These are phyloP conservation scores for Kodamaea fungicola DNA, from an alignment of 1,139 yeast genomes.

Conservation along the genomic window DNA sequence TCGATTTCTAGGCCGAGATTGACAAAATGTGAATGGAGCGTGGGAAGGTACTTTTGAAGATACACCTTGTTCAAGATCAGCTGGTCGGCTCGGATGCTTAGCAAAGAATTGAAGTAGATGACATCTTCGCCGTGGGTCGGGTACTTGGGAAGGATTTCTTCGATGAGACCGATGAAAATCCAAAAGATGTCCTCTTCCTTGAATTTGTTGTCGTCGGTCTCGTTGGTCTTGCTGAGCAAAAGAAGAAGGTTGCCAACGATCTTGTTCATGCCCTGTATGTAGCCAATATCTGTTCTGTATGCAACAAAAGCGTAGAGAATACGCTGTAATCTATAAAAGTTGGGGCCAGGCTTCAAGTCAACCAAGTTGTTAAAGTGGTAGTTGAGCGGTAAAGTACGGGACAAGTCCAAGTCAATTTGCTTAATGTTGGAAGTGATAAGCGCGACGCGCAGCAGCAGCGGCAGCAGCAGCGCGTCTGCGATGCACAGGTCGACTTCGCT, in stretches of 20 bases:
- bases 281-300: slow-evolving; percentile 49
- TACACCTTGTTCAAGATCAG: slow-evolving; percentile 18
- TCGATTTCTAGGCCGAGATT: slow-evolving; percentile 43
- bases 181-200: slow-evolving; percentile 57
- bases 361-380: slow-evolving; percentile 42
- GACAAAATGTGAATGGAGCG: slow-evolving; percentile 35
- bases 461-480: slow-evolving; percentile 1
- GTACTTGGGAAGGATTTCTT: slow-evolving; percentile 50
- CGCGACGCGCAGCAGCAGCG: not conserved
- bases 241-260: slow-evolving; percentile 52
- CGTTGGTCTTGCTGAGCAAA: slow-evolving; percentile 18
- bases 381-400: slow-evolving; percentile 56
- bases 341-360: slow-evolving; percentile 51
- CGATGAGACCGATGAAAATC: slow-evolving; percentile 50
- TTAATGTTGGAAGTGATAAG: slow-evolving; percentile 34
- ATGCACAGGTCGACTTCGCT: slow-evolving; percentile 10
- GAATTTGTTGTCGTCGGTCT: slow-evolving; percentile 16
- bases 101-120: slow-evolving; percentile 29
- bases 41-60: slow-evolving; percentile 33
- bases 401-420: slow-evolving; percentile 54
- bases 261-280: slow-evolving; percentile 64
- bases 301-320: slow-evolving; percentile 53
- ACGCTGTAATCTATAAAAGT: slow-evolving; percentile 44
- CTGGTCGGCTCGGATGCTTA: slow-evolving; percentile 42
- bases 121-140: slow-evolving; percentile 5